phyloP scores from a whole-genome alignment of 768 basidiomycete genomes.

The Xerocomus brunneocitrinus region DNA sequence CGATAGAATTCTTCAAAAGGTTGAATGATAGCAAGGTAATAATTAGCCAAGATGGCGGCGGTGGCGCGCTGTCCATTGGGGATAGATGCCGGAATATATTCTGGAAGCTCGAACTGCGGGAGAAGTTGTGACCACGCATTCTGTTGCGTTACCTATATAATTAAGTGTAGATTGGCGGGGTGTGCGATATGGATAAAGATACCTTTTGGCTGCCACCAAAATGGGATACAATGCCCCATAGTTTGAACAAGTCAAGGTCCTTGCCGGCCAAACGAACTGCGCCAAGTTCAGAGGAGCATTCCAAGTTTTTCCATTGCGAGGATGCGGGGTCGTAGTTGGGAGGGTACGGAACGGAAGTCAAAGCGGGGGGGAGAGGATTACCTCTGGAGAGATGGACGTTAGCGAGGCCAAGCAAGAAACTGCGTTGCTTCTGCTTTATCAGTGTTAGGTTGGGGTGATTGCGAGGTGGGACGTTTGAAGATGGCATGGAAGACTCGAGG shows the following conservation, averaged over 20 bases:
- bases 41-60: conserved; percentile 48
- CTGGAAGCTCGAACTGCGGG: conserved; percentile 57
- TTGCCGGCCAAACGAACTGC: conserved; percentile 64
- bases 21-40: conserved; percentile 58
- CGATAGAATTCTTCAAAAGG: conserved; percentile 73
- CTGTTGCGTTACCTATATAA: conserved; percentile 42
- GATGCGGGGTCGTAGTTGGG: conserved; percentile 57
- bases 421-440: conserved; percentile 52
- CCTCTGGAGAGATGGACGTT: conserved; percentile 52
- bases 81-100: conserved; percentile 45
- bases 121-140: conserved; percentile 55
- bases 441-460: conserved; percentile 32
- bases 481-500: conserved; percentile 43
- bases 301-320: conserved; percentile 64
- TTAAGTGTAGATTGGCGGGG: conserved; percentile 7
- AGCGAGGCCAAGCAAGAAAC: conserved; percentile 59
- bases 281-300: conserved; percentile 57
- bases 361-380: conserved; percentile 67
- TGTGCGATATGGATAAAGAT: conserved; percentile 25
- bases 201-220: conserved; percentile 62
- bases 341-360: conserved; percentile 57
- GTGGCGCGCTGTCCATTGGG: conserved; percentile 46
- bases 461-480: conserved; percentile 36
- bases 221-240: conserved; percentile 61
- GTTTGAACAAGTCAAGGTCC: conserved; percentile 71